Evolutionary conservation across 257 asterid species (phyloP).

Genomic region (Galeopsis tetrahit): DNA sequence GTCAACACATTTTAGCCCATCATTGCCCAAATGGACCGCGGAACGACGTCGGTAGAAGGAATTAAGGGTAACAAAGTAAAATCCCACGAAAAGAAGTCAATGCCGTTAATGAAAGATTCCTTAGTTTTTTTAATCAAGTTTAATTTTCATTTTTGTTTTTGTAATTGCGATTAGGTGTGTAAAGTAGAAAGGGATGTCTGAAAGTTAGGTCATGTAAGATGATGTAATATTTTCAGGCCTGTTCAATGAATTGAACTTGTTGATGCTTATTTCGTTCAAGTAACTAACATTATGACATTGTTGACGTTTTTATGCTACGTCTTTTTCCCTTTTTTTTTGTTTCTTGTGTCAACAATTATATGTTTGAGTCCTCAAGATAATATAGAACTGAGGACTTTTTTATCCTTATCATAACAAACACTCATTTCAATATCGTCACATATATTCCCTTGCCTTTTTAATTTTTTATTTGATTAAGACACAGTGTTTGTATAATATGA

Average conservation of each 20-base stretch:
- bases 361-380: background rate
- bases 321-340: background rate
- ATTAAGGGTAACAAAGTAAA: background rate
- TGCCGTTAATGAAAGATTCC: slow-evolving; percentile 43
- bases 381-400: background rate
- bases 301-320: slow-evolving; percentile 6
- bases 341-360: too few relatives aligned
- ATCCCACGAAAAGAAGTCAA: slow-evolving; percentile 40
- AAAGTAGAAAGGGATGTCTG: slow-evolving; percentile 57
- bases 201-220: slow-evolving; percentile 52
- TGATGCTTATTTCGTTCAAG: slow-evolving; percentile 41
- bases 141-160: slow-evolving; percentile 1
- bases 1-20: slow-evolving; percentile 82
- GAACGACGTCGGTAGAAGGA: slow-evolving; percentile 58
- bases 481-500: background rate
- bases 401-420: slow-evolving; percentile 23
- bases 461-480: background rate
- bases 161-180: slow-evolving; percentile 55
- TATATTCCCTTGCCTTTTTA: background rate
- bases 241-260: slow-evolving; percentile 50
- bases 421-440: background rate
- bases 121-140: slow-evolving; percentile 28
- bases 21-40: slow-evolving; percentile 87
- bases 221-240: slow-evolving; percentile 55
- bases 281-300: slow-evolving; percentile 32